Base-by-base conservation (phyloP, 2,329 filamentous ascomycete species). In the Colletotrichum kahawae region DNA sequence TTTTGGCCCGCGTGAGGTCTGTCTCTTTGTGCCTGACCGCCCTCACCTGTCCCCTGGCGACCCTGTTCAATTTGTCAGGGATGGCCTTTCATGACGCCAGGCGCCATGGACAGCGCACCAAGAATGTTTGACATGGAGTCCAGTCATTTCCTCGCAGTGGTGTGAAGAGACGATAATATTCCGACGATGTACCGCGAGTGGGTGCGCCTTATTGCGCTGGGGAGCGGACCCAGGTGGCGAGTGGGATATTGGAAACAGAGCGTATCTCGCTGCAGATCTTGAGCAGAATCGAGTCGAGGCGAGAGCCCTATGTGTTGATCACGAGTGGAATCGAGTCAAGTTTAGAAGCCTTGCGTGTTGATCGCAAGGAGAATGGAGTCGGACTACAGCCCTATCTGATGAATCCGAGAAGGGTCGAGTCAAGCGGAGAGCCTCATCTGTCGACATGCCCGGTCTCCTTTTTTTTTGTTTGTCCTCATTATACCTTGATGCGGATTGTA, bases 21-120 rank as follows among this genome's bases (percentile, higher is more conserved):
- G 31, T 67, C n/a, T 57, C 63, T 72, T 59, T 72, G 69, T 64
- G 62, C 29, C 69, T 72, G 72, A 75, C 69, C 69, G 72, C 71
- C 62, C 54, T 33, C 31, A 16, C 48, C 36, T 29, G 62, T n/a
- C 36, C 57, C 68, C 43, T 72, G 57, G 14, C 33, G n/a, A 64
- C 63, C 56, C 62, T 72, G 69, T 68, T 48, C 72, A 62, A 54
- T 51, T 34, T 64, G 56, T 51, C 70, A 75, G 57, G 69, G 69
- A 63, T 72, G 48, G 7, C 63, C 72, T 24, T 60, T 62, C 60
- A 59, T 54, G 54, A 63, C 71, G 54, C 54, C 54, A 38, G 38
- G 33, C 31, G 38, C 24, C 38, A 70, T 57, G 71, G 36, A 48
- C 62, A 56, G 68, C 43, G 43, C 68, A 43, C 38, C 72, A 72